phyloP scores from a whole-genome alignment of 495 filamentous ascomycete genomes.

The Talaromyces ruber region DNA sequence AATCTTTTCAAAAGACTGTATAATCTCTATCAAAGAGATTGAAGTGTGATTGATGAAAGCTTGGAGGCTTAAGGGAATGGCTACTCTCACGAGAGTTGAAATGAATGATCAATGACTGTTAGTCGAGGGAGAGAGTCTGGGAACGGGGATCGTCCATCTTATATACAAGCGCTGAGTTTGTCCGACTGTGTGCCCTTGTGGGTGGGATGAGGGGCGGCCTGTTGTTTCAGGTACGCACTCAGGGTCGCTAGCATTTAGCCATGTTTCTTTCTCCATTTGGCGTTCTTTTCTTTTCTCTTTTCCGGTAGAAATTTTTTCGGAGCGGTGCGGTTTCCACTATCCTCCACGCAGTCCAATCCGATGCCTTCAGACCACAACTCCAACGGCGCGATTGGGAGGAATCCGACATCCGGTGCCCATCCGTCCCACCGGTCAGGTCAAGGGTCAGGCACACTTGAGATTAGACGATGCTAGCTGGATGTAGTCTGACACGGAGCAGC shows the following conservation, averaged over 20 bases:
- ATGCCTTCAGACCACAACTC: not conserved
- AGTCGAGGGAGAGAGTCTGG: not conserved
- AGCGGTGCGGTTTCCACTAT: not conserved
- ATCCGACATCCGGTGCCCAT: not conserved
- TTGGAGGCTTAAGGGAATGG: constrained; percentile 1
- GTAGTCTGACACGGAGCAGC: not conserved
- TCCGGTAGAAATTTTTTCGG: not conserved
- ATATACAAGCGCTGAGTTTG: not conserved
- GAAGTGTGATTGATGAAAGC: not conserved
- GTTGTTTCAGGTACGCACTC: not conserved
- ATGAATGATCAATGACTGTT: not conserved
- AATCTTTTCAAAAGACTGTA: constrained; percentile 8
- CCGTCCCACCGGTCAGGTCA: not conserved
- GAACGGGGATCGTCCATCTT: not conserved
- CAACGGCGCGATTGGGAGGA: not conserved
- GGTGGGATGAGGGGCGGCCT: not conserved
- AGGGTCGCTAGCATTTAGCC: not conserved
- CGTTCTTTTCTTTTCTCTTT: not conserved
- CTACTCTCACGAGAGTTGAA: constrained; percentile 3
- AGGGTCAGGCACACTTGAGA: not conserved
- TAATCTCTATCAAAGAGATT: constrained; percentile 8
- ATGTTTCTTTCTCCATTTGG: not conserved
- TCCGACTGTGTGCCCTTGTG: not conserved
- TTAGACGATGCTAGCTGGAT: not conserved
- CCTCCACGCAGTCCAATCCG: not conserved